Evolutionary conservation across 2,329 filamentous ascomycete species (phyloP).

Genomic region (Pseudocercospora musae): DNA sequence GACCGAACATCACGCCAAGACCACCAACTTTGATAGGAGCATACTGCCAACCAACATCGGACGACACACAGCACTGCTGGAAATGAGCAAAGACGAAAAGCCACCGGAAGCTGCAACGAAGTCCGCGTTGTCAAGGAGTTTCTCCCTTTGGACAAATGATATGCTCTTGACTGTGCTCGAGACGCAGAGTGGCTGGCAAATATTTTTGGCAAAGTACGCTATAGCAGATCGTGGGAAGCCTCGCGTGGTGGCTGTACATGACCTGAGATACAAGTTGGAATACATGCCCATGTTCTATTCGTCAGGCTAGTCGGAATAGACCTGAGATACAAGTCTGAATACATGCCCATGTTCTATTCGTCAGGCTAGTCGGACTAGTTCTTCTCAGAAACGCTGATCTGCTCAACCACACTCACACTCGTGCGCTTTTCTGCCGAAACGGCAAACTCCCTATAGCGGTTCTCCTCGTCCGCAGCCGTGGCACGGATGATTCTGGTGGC

Average conservation of each 20-base stretch:
- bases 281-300: no score
- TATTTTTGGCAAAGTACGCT: not conserved
- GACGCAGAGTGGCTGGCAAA: not conserved
- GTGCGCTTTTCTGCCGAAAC: slow-evolving; percentile 16
- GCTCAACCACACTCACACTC: not conserved
- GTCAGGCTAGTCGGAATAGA: not conserved
- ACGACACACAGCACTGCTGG: no score
- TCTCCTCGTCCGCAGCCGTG: slow-evolving; percentile 24
- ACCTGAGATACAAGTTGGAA: not conserved
- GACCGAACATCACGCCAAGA: not conserved
- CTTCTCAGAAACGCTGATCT: not conserved
- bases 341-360: no score
- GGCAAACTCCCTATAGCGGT: slow-evolving; percentile 18
- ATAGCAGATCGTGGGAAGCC: not conserved
- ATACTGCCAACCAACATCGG: no score
- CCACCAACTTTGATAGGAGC: no score
- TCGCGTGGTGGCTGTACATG: no score
- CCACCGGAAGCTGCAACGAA: not conserved
- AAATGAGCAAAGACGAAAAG: not conserved
- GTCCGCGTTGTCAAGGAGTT: not conserved
- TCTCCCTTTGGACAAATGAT: not conserved
- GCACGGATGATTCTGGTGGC: slow-evolving; percentile 22
- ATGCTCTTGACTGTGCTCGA: no score
- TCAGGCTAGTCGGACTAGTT: not conserved
- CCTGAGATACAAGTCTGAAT: not conserved